A percentile compares a stretch with the other conserved stretches of the same genome.
Evolutionary conservation across 2,329 filamentous ascomycete species (phyloP).

Genomic region (Ceratocystis lukuohia): DNA sequence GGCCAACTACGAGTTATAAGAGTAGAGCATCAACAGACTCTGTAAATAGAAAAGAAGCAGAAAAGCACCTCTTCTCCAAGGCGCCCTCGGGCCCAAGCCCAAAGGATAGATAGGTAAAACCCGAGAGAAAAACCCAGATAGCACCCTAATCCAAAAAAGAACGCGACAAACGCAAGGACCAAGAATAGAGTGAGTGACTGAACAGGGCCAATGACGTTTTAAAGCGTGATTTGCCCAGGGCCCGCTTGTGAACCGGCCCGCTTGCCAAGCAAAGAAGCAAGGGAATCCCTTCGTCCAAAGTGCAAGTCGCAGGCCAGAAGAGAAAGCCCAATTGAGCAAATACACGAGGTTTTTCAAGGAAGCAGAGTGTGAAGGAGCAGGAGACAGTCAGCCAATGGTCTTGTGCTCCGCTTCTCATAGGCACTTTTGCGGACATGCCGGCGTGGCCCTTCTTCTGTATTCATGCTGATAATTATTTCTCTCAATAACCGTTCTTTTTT

Average conservation of each 20-base stretch:
- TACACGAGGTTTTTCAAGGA: neutral
- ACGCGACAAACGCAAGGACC: neutral
- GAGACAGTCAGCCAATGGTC: neutral
- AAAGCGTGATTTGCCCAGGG: neutral
- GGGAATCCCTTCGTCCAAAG: conserved; percentile 1
- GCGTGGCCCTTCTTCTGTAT: conserved; percentile 10
- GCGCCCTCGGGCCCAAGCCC: neutral
- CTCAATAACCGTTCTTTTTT: neutral
- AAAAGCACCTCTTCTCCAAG: too few relatives aligned
- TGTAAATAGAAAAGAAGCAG: too few relatives aligned
- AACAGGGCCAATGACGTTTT: conserved; percentile 8
- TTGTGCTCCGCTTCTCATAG: neutral
- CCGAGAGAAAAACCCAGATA: neutral
- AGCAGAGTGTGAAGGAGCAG: neutral
- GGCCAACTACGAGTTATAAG: too few relatives aligned
- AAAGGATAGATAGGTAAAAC: neutral
- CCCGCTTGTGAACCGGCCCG: neutral
- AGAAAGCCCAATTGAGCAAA: neutral
- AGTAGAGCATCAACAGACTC: too few relatives aligned
- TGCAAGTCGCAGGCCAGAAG: neutral
- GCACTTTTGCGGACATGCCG: conserved; percentile 3
- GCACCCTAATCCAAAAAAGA: neutral
- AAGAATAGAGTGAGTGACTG: conserved; percentile 2
- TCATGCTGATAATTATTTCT: neutral
- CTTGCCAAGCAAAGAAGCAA: conserved; percentile 3